Evolutionary conservation across 768 basidiomycete species (phyloP).

Genomic region (Hericium erinaceus): DNA sequence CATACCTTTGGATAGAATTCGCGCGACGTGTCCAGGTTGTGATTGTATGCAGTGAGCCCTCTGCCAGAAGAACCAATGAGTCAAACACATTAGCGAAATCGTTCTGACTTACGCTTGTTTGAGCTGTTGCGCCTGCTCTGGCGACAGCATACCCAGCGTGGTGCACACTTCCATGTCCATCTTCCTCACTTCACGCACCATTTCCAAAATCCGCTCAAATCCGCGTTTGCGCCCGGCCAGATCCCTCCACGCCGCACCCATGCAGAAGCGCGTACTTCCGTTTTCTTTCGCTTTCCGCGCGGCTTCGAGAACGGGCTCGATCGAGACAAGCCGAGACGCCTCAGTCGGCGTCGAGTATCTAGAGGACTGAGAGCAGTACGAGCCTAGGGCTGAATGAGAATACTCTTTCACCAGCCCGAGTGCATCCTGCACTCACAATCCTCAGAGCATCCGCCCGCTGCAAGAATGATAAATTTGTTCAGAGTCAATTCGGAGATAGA

Average conservation of each 20-base stretch:
- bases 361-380: conserved; percentile 98
- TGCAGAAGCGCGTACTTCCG: conserved; percentile 95
- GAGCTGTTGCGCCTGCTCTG: conserved; percentile 84
- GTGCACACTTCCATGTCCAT: conserved; percentile 99
- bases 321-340: conserved; percentile 77
- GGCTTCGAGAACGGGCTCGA: conserved; percentile 89
- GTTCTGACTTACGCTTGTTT: conserved; percentile 72
- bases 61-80: conserved; percentile 25
- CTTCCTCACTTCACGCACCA: conserved; percentile 83
- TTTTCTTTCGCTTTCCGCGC: conserved; percentile 92
- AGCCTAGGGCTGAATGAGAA: conserved; percentile 39
- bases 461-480: conserved; percentile 9
- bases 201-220: conserved; percentile 85
- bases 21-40: conserved; percentile 95
- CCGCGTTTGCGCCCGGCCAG: conserved; percentile 87
- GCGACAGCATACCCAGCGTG: conserved; percentile 92
- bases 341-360: conserved; percentile 82
- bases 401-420: too few relatives aligned
- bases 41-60: conserved; percentile 95
- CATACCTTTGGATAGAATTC: conserved; percentile 89
- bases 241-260: conserved; percentile 98
- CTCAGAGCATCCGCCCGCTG: conserved; percentile 92
- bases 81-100: not conserved
- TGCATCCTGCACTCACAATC: conserved; percentile 55
- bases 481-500: conserved; percentile 17